Conservation (phyloP, 352 stramenopile species). For the Globisporangium polare region DNA sequence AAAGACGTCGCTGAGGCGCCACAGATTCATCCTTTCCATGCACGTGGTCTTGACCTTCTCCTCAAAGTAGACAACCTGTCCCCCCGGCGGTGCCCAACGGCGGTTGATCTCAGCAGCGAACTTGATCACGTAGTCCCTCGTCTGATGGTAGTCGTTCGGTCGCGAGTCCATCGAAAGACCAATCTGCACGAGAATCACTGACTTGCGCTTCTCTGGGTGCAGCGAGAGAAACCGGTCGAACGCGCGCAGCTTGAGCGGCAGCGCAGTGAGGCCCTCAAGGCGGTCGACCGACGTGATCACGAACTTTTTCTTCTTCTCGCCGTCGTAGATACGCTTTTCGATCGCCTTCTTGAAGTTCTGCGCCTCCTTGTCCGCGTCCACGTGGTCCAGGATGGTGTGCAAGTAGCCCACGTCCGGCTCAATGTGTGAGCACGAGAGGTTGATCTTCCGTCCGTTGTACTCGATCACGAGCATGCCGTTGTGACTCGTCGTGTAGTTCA, state of each 20-base stretch:
- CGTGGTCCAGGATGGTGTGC: slow-evolving; percentile 57
- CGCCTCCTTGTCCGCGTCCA: slow-evolving; percentile 33
- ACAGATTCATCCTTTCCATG: slow-evolving; percentile 64
- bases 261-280: slow-evolving; percentile 94
- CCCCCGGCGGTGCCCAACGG: slow-evolving; percentile 48
- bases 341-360: slow-evolving; percentile 31
- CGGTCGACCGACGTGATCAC: slow-evolving; percentile 91
- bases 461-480: slow-evolving; percentile 91
- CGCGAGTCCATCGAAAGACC: slow-evolving; percentile 66
- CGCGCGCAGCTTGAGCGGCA: slow-evolving; percentile 96
- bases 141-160: slow-evolving; percentile 93
- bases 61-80: slow-evolving; percentile 70
- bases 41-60: slow-evolving; percentile 65
- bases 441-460: slow-evolving; percentile 95
- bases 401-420: slow-evolving; percentile 89
- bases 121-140: slow-evolving; percentile 85
- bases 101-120: slow-evolving; percentile 93
- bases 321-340: slow-evolving; percentile 31
- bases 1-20: slow-evolving; percentile 65
- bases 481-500: slow-evolving; percentile 90
- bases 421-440: slow-evolving; percentile 96
- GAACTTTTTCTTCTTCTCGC: slow-evolving; percentile 34
- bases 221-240: slow-evolving; percentile 94
- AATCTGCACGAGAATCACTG: slow-evolving; percentile 78
- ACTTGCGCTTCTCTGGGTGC: slow-evolving; percentile 63